Evolutionary conservation across 1,139 yeast genomes (phyloP).

Genomic region (Zhuliangozyma parablackwelliae): DNA sequence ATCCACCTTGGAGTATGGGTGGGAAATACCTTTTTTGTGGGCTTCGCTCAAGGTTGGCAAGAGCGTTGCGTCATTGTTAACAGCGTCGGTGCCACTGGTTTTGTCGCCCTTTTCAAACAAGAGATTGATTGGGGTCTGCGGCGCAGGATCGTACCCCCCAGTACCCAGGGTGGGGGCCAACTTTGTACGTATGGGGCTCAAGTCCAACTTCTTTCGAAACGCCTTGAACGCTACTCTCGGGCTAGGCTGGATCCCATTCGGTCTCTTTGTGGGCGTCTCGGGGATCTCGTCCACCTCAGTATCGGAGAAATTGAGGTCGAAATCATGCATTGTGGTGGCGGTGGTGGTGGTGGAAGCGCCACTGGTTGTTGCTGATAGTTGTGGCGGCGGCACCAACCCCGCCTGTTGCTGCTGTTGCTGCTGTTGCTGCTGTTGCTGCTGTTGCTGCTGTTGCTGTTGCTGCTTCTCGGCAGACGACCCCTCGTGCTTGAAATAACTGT

Average conservation of each 20-base stretch:
- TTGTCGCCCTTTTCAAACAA: slow-evolving; percentile 4
- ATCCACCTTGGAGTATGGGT: slow-evolving; percentile 33
- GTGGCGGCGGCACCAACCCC: background rate
- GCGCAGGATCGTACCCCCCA: slow-evolving; percentile 13
- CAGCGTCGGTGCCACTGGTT: slow-evolving; percentile 1
- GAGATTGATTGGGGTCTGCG: slow-evolving; percentile 27
- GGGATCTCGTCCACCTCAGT: slow-evolving; percentile 21
- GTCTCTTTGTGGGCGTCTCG: slow-evolving; percentile 41
- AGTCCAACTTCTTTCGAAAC: no score
- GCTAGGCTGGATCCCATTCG: background rate
- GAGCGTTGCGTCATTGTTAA: slow-evolving; percentile 1
- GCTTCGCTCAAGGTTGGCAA: slow-evolving; percentile 6
- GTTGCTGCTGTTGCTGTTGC: no score
- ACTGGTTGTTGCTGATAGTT: no score
- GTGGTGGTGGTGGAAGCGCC: no score
- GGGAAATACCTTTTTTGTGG: background rate
- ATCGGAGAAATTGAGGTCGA: slow-evolving; percentile 20
- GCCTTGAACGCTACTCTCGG: no score
- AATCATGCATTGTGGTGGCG: slow-evolving; percentile 9
- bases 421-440: background rate
- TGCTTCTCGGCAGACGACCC: no score
- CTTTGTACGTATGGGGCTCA: no score
- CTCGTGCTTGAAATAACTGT: no score
- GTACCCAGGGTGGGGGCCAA: no score
- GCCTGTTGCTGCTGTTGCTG: background rate